These are phyloP conservation scores for Austroboletus rostrupii DNA, from an alignment of 1,284 basidiomycete genomes.

Conservation along the genomic window DNA sequence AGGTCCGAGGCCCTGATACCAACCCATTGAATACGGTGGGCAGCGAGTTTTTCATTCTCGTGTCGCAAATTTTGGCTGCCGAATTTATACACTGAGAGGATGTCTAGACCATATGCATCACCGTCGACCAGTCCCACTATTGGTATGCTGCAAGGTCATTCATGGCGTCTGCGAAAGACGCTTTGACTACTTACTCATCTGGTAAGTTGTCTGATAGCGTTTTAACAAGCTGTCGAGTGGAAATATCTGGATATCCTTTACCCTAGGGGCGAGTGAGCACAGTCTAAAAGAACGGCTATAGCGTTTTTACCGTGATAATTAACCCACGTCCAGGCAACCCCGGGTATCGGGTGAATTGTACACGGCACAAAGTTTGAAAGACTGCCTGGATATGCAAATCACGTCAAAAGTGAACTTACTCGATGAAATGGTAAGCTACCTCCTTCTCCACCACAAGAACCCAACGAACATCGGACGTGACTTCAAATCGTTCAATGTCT, in stretches of 20 bases:
- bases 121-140: conserved; percentile 82
- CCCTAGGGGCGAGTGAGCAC: conserved; percentile 50
- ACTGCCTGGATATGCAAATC: conserved; percentile 57
- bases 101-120: conserved; percentile 87
- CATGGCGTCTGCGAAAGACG: conserved; percentile 5
- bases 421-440: conserved; percentile 36
- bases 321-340: conserved; percentile 57
- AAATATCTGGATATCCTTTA: conserved; percentile 90
- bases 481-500: conserved; percentile 57
- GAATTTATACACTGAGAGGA: conserved; percentile 79
- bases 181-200: conserved; percentile 31
- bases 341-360: conserved; percentile 47
- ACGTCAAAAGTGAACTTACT: conserved; percentile 1
- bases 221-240: conserved; percentile 79
- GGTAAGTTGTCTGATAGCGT: conserved; percentile 67
- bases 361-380: conserved; percentile 74
- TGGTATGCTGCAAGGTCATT: conserved; percentile 48
- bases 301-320: conserved; percentile 58
- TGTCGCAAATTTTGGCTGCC: conserved; percentile 63
- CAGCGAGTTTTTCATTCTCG: conserved; percentile 60
- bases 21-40: conserved; percentile 70
- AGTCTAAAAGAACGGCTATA: not conserved
- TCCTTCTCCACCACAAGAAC: conserved; percentile 91
- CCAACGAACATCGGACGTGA: conserved; percentile 59
- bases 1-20: conserved; percentile 75